Percentiles rank a stretch among this genome's conserved stretches.
phyloP scores from a whole-genome alignment of 2,329 filamentous ascomycete genomes.

The Dactylellina haptotyla region DNA sequence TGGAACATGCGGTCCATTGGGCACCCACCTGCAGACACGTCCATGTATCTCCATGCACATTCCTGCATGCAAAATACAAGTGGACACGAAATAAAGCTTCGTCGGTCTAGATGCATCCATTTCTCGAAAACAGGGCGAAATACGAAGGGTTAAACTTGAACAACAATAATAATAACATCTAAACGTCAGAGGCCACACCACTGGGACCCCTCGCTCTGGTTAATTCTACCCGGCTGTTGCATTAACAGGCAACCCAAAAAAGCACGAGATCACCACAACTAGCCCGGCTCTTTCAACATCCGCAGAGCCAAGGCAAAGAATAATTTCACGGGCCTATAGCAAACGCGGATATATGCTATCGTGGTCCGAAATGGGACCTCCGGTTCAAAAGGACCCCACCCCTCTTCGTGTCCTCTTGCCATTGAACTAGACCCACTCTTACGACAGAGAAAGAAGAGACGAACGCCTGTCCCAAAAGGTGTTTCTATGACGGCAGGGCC shows the following conservation, averaged over 20 bases:
- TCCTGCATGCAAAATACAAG: constrained; percentile 25
- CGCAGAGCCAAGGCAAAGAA: constrained; percentile 13
- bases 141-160: constrained; percentile 25
- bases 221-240: constrained; percentile 14
- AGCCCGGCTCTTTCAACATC: constrained; percentile 26
- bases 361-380: constrained; percentile 34
- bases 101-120: constrained; percentile 41
- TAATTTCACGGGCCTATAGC: constrained; percentile 43
- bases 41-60: constrained; percentile 12
- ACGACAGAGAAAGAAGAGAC: constrained; percentile 14
- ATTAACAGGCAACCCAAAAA: background rate
- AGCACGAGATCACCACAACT: background rate
- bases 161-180: background rate
- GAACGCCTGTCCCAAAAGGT: constrained; percentile 35
- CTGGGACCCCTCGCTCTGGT: background rate
- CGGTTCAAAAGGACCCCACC: constrained; percentile 1
- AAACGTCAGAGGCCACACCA: constrained; percentile 16
- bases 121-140: constrained; percentile 24
- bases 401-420: constrained; percentile 43
- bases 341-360: constrained; percentile 41
- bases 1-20: constrained; percentile 8
- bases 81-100: constrained; percentile 3
- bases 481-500: constrained; percentile 7
- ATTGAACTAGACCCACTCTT: constrained; percentile 2
- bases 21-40: background rate